These are phyloP conservation scores for Collybia mongolica DNA, from an alignment of 768 basidiomycete species.

Conservation along the genomic window DNA sequence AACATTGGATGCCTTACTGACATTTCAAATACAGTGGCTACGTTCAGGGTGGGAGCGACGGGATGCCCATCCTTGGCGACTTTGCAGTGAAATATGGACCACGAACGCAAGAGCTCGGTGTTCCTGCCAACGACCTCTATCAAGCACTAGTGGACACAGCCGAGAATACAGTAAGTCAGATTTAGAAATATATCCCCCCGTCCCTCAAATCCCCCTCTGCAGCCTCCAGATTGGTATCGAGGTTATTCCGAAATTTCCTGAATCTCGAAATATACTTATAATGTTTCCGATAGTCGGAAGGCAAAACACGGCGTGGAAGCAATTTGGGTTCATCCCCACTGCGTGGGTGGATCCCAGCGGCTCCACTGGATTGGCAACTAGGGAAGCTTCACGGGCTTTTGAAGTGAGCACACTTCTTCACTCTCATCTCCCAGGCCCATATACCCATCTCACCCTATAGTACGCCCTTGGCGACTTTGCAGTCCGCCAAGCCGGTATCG, in stretches of 20 bases:
- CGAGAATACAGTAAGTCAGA: constrained; percentile 42
- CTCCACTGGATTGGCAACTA: constrained; percentile 43
- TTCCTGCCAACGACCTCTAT: constrained; percentile 45
- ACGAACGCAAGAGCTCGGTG: constrained; percentile 34
- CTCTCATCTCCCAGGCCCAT: neutral
- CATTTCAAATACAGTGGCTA: constrained; percentile 31
- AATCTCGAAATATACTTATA: neutral
- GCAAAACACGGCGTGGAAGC: constrained; percentile 52
- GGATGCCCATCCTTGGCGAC: constrained; percentile 53
- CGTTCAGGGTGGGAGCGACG: constrained; percentile 49
- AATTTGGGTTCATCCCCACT: constrained; percentile 48
- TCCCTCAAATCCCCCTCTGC: neutral
- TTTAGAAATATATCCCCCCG: neutral
- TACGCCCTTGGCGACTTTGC: constrained; percentile 52
- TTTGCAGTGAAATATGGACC: constrained; percentile 46
- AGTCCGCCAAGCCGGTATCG: constrained; percentile 47
- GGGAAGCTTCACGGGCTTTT: constrained; percentile 47
- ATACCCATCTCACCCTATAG: constrained; percentile 16
- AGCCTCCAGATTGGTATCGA: constrained; percentile 53
- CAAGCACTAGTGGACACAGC: constrained; percentile 50
- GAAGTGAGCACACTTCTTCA: constrained; percentile 29
- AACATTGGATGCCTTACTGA: no score
- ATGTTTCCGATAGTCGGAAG: constrained; percentile 34
- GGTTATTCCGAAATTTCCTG: constrained; percentile 19
- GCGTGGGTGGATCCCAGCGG: constrained; percentile 48